Evolutionary conservation across 2,329 filamentous ascomycete genomes (phyloP).

Genomic region (Stemphylium lycopersici): DNA sequence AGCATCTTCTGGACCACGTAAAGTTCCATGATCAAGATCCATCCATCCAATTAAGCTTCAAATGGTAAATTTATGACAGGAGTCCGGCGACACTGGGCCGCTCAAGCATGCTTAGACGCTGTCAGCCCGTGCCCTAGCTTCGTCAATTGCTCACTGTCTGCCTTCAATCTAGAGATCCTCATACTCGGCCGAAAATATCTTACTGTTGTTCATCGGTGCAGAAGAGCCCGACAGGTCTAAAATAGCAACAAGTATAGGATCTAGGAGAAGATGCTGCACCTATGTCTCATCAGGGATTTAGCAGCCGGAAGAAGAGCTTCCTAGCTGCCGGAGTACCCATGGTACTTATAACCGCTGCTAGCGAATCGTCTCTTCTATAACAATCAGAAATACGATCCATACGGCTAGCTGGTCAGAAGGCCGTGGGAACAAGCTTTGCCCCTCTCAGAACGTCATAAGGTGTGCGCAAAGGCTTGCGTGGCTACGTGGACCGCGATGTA

Average conservation of each 20-base stretch:
- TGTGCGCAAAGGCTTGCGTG: neutral
- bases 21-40: constrained; percentile 1
- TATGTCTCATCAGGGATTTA: neutral
- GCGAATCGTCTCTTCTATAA: neutral
- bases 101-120: neutral
- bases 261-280: neutral
- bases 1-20: constrained; percentile 6
- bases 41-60: constrained; percentile 1
- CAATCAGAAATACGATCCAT: neutral
- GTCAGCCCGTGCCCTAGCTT: neutral
- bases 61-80: constrained; percentile 12
- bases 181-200: neutral
- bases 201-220: neutral
- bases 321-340: neutral
- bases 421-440: neutral
- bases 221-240: neutral
- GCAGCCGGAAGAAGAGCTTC: neutral
- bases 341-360: neutral
- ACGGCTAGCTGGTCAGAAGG: neutral
- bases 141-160: neutral
- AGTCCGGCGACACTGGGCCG: neutral
- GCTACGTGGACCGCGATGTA: neutral
- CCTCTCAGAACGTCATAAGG: neutral
- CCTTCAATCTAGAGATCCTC: neutral
- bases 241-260: constrained; percentile 1